These are phyloP conservation scores for Thielaviopsis punctulata DNA, from an alignment of 2,329 filamentous ascomycete species.

Conservation along the genomic window DNA sequence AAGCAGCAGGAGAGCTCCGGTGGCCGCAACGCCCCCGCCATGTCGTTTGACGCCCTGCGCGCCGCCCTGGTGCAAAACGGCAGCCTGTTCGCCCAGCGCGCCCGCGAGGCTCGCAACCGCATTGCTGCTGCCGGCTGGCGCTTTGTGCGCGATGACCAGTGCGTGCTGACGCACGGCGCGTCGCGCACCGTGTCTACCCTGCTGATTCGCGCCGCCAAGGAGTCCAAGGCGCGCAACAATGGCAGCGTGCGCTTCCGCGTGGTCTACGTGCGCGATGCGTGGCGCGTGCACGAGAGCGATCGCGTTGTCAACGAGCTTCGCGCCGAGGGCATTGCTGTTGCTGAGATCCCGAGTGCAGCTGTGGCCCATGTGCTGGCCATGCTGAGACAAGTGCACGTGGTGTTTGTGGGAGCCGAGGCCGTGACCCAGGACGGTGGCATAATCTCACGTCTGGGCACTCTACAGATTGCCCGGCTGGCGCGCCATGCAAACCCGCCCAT, in stretches of 20 bases:
- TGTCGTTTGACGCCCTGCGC: conserved; percentile 61
- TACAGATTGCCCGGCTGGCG: conserved; percentile 72
- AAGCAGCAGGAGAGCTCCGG: conserved; percentile 29
- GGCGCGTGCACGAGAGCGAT: conserved; percentile 42
- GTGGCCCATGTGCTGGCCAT: conserved; percentile 61
- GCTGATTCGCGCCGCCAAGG: conserved; percentile 43
- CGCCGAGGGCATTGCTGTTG: conserved; percentile 61
- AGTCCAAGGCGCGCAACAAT: conserved; percentile 31
- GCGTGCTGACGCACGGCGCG: conserved; percentile 81
- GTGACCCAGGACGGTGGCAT: conserved; percentile 90
- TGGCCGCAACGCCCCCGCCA: conserved; percentile 15
- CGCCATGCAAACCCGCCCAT: conserved; percentile 38
- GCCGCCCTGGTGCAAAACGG: conserved; percentile 75
- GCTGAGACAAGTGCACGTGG: conserved; percentile 41
- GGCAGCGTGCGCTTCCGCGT: conserved; percentile 56
- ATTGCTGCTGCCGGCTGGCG: conserved; percentile 66
- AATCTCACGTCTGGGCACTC: conserved; percentile 70
- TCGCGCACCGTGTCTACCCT: conserved; percentile 69
- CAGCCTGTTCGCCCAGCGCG: conserved; percentile 68
- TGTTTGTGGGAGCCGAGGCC: conserved; percentile 59
- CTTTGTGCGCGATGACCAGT: conserved; percentile 61
- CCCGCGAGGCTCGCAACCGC: conserved; percentile 66
- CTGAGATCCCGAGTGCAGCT: conserved; percentile 36
- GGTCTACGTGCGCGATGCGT: conserved; percentile 54
- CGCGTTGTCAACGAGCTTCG: conserved; percentile 56